Evolutionary conservation across 495 filamentous ascomycete species (phyloP), one percentile per base, ranked within the genome.

Genomic region (Hypoxylon fragiforme): DNA sequence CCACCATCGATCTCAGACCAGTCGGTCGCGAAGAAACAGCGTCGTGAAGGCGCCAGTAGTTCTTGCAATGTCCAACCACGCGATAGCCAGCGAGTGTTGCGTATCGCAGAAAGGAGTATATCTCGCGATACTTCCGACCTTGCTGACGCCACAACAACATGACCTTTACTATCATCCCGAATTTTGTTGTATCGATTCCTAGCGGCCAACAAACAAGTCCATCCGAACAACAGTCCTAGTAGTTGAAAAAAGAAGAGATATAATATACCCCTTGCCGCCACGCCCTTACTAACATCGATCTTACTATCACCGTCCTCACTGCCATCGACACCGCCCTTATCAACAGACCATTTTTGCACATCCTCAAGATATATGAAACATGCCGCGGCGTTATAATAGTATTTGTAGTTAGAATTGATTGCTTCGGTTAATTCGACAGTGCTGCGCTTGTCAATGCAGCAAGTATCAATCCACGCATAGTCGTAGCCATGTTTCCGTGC

Each of bases 401-500:
- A 69, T 7, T 16, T 22, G 9, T 30, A 64, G 57, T 59, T 64
- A 0, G 62, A 68, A 41, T 37, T 50, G 15, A 58, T 46, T 0
- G 47, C 54, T 36, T 58, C 54, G 12, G 47, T 20, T 16, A 58
- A 18, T 0, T 65, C 62, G n/a, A 58, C 49, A 28, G 46, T 57
- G 35, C 39, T 46, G 4, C 46, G 48, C 12, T 60, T 65, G 34
- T 65, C 59, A n/a, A 65, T 65, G 19, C 62, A 65, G 44, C 62
- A 65, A 14, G 62, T 65, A 8, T 65, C 62, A 3, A 65, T 54
- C 62, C 62, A 66, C 15, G 44, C 63, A 19, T 61, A 64, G 1
- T 9, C 26, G 21, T 40, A 51, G 0, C 60, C 63, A 18, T 51
- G 3, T 8, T 21, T 7, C 1, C 1, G 9, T 12, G 50, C 55